phyloP scores from a whole-genome alignment of 2,329 filamentous ascomycete genomes.

The Apiospora pterosperma region DNA sequence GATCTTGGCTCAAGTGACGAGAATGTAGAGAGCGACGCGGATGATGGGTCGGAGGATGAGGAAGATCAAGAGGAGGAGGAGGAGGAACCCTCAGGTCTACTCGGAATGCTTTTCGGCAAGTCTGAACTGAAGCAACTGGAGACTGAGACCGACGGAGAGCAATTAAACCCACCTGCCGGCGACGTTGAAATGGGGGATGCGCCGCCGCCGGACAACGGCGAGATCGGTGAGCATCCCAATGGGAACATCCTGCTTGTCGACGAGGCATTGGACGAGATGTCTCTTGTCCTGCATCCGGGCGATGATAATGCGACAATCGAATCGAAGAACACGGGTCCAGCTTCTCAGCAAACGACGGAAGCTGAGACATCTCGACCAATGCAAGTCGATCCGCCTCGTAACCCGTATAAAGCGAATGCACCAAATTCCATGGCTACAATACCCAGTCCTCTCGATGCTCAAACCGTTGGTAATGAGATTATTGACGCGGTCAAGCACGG shows the following conservation, averaged over 20 bases:
- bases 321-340: background rate
- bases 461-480: conserved; percentile 20
- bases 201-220: conserved; percentile 8
- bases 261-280: background rate
- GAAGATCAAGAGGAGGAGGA: conserved; percentile 37
- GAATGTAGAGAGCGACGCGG: conserved; percentile 40
- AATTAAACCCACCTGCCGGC: conserved; percentile 11
- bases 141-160: conserved; percentile 24
- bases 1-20: conserved; percentile 58
- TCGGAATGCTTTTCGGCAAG: conserved; percentile 58
- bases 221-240: background rate
- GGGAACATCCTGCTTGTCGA: background rate
- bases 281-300: background rate
- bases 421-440: conserved; percentile 13
- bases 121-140: conserved; percentile 53
- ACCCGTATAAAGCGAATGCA: conserved; percentile 14
- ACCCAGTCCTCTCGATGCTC: conserved; percentile 15
- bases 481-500: conserved; percentile 19
- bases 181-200: conserved; percentile 34
- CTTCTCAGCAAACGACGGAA: background rate
- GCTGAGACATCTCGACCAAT: background rate
- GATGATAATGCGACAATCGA: background rate
- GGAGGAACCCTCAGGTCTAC: conserved; percentile 43
- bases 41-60: conserved; percentile 35
- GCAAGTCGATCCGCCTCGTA: conserved; percentile 9